A percentile compares a stretch with the other conserved stretches of the same genome.
Conservation (phyloP, 352 stramenopile genomes). For the Aphanomyces cochlioides region DNA sequence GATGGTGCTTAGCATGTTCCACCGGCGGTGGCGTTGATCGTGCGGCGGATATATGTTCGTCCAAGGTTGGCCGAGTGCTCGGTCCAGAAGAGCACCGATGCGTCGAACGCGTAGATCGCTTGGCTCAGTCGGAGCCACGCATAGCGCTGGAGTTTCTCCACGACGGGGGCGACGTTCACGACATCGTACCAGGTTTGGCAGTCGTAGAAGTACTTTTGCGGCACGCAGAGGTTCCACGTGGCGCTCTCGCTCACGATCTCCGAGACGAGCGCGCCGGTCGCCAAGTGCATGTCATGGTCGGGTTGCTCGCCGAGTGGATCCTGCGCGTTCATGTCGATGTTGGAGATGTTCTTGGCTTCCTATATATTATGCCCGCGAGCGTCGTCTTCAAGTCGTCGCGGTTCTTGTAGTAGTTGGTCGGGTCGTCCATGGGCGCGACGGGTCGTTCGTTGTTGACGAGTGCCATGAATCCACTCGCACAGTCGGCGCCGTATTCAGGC, state of each 20-base stretch:
- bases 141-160: slow-evolving; percentile 6
- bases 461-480: neutral
- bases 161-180: neutral
- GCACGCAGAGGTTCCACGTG: neutral
- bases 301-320: neutral
- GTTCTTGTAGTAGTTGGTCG: neutral
- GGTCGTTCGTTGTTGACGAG: neutral
- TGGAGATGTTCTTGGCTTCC: slow-evolving; percentile 15
- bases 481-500: neutral
- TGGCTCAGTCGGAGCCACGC: neutral
- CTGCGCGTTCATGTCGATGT: slow-evolving; percentile 6
- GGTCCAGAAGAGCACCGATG: neutral
- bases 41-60: slow-evolving; percentile 8
- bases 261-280: neutral
- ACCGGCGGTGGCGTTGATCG: neutral
- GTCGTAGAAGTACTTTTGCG: slow-evolving; percentile 10
- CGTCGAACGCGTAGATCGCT: neutral
- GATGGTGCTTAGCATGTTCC: too few relatives aligned
- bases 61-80: slow-evolving; percentile 1
- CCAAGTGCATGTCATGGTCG: slow-evolving; percentile 10
- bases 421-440: neutral
- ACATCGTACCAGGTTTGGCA: slow-evolving; percentile 6
- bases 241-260: neutral
- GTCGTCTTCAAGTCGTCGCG: neutral
- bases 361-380: neutral